Evolutionary conservation across 805 yeast genomes (phyloP).

Genomic region (Zygoascus ofunaensis): DNA sequence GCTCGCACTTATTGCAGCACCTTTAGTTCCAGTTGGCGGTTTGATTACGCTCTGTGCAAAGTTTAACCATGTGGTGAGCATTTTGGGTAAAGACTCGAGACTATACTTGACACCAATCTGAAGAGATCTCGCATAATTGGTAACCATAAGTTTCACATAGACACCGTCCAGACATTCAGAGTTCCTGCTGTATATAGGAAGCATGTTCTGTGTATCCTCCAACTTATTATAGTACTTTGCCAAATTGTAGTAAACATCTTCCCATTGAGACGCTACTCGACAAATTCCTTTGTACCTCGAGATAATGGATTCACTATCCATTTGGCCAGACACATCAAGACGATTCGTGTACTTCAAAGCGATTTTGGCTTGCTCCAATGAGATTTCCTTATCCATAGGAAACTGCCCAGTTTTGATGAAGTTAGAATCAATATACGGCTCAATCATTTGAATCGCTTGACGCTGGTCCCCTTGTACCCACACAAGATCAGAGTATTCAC

Average conservation of each 20-base stretch:
- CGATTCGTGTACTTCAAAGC: constrained; percentile 77
- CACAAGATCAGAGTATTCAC: constrained; percentile 70
- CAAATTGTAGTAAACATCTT: constrained; percentile 67
- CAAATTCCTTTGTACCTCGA: constrained; percentile 57
- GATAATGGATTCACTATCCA: constrained; percentile 63
- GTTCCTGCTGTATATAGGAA: constrained; percentile 23
- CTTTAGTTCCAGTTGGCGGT: constrained; percentile 5
- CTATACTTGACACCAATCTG: constrained; percentile 55
- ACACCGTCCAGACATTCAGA: constrained; percentile 27
- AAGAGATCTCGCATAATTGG: constrained; percentile 50
- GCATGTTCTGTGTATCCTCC: constrained; percentile 52
- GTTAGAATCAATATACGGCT: constrained; percentile 29
- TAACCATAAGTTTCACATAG: constrained; percentile 46
- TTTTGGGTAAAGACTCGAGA: constrained; percentile 79
- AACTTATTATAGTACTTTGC: constrained; percentile 75
- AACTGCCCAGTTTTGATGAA: constrained; percentile 10
- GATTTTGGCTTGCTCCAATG: constrained; percentile 31
- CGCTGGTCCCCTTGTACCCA: constrained; percentile 88
- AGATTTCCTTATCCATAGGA: neutral
- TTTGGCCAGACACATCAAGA: constrained; percentile 79
- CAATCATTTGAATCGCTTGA: constrained; percentile 64
- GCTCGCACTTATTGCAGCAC: constrained; percentile 14
- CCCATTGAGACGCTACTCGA: constrained; percentile 50
- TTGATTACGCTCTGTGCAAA: constrained; percentile 35
- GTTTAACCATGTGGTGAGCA: constrained; percentile 88